Evolutionary conservation across 768 basidiomycete species (phyloP).

Genomic region (Mycena capillaripes): DNA sequence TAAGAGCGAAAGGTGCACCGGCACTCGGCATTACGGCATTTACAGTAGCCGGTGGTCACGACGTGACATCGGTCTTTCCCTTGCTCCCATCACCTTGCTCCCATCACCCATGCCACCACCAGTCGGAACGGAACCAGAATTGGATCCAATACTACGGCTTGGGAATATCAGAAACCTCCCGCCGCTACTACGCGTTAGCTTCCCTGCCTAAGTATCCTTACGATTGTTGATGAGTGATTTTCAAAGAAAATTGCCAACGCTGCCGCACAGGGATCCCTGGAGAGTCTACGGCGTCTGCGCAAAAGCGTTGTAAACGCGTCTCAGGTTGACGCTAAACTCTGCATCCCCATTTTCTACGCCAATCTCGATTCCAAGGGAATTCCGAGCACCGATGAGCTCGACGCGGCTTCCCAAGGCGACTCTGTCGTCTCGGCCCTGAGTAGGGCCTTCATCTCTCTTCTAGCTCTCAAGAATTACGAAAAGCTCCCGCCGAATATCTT

Average conservation of each 20-base stretch:
- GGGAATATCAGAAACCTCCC: slow-evolving; percentile 17
- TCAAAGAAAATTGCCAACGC: slow-evolving; percentile 14
- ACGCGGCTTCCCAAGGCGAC: background rate
- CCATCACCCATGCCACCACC: slow-evolving; percentile 13
- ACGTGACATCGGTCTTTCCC: slow-evolving; percentile 12
- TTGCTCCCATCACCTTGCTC: slow-evolving; percentile 23
- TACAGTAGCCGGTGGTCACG: slow-evolving; percentile 6
- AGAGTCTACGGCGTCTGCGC: slow-evolving; percentile 17
- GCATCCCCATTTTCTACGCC: slow-evolving; percentile 19
- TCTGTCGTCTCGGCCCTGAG: background rate
- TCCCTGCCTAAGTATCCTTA: background rate
- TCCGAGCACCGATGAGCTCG: slow-evolving; percentile 9
- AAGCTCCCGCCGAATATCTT: slow-evolving; percentile 4
- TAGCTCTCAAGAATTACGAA: slow-evolving; percentile 9
- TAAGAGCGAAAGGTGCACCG: background rate
- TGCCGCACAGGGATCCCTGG: slow-evolving; percentile 18
- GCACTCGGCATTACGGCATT: slow-evolving; percentile 13
- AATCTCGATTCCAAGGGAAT: slow-evolving; percentile 21
- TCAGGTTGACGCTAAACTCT: slow-evolving; percentile 7
- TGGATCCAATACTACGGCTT: slow-evolving; percentile 19
- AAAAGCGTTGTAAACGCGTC: background rate
- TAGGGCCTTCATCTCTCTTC: slow-evolving; percentile 15
- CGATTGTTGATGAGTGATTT: slow-evolving; percentile 2
- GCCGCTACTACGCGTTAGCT: slow-evolving; percentile 15
- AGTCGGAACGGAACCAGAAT: slow-evolving; percentile 20